phyloP scores from a whole-genome alignment of 2,329 filamentous ascomycete genomes.

The Phialophora expanda region DNA sequence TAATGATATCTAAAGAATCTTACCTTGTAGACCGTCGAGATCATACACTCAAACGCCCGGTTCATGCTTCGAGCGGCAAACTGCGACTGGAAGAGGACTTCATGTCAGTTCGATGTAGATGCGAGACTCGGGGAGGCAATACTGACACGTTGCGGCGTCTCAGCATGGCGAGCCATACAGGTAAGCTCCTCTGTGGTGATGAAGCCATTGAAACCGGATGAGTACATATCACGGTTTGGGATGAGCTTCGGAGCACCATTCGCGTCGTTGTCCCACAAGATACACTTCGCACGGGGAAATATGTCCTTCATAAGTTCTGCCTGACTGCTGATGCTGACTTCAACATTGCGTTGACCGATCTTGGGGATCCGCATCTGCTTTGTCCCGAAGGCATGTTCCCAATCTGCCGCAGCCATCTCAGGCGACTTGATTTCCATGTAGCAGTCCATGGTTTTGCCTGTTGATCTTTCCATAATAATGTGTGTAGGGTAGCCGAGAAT shows the following conservation, averaged over 20 bases:
- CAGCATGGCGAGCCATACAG: constrained; percentile 54
- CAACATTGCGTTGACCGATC: constrained; percentile 56
- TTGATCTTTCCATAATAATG: constrained; percentile 63
- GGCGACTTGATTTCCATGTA: constrained; percentile 54
- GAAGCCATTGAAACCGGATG: constrained; percentile 58
- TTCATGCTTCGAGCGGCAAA: constrained; percentile 57
- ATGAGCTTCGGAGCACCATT: constrained; percentile 44
- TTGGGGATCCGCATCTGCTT: constrained; percentile 47
- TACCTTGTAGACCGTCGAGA: constrained; percentile 59
- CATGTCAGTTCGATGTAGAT: constrained; percentile 6
- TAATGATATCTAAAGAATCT: background rate
- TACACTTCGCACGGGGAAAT: constrained; percentile 59
- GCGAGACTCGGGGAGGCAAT: background rate
- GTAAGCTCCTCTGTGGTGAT: constrained; percentile 58
- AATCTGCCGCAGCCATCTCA: constrained; percentile 49
- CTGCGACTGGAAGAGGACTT: constrained; percentile 49
- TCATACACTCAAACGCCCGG: constrained; percentile 59
- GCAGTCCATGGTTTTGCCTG: constrained; percentile 62
- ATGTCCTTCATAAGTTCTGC: constrained; percentile 57
- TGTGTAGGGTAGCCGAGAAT: constrained; percentile 55
- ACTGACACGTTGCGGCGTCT: constrained; percentile 57
- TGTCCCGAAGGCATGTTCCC: constrained; percentile 45
- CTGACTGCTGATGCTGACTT: constrained; percentile 54
- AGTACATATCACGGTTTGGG: constrained; percentile 51
- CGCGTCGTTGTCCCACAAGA: constrained; percentile 49